Evolutionary conservation across 768 basidiomycete genomes (phyloP), one percentile per base, ranked within the genome.

Genomic region (Amylocystis lapponica): DNA sequence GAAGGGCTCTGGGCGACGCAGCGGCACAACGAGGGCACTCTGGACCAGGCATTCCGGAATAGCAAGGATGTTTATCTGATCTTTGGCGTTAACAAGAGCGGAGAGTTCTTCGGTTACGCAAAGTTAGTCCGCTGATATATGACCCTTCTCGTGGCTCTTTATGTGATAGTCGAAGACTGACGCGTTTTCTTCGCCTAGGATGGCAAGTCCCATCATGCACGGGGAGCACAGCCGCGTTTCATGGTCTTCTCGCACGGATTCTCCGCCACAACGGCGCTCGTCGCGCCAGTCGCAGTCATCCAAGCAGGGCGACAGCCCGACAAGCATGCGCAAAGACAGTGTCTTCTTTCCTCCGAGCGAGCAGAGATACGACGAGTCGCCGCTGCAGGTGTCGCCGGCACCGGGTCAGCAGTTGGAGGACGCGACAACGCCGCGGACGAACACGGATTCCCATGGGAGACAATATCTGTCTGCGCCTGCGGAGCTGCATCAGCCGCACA

Each of bases 41-140:
- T 96, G 13, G 92, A 97, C 51, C 90, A 90, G 60, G 94, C 95
- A 1, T 98, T 72, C 62, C 81, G 93, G n/a, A 96, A 91, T 3
- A 84, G 85, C 49, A 74, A 77, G 50, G 87, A 94, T 20, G 94
- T 97, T 3, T 86, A 74, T 55, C 74, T 97, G 33, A 81, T 98
- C 45, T 97, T 97, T 54, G 78, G 92, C 27, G 95, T 88, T 14
- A 97, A 97, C 66, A 90, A 86, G 60, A 86, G 86, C 44, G 92
- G 95, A 27, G 90, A 91, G 61, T 98, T 96, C 58, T 96, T 86
- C 55, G 94, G 94, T 17, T 94, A 89, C 58, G 93, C 90, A 10
- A 79, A 75, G 81, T 91, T 63, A 47, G 69, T 65, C 16, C 3
- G 5, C 23, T 27, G 5, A 33, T 30, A 36, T 48, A 7, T 37